Evolutionary conservation across 768 basidiomycete genomes (phyloP).

Genomic region (Podaxis sp.): DNA sequence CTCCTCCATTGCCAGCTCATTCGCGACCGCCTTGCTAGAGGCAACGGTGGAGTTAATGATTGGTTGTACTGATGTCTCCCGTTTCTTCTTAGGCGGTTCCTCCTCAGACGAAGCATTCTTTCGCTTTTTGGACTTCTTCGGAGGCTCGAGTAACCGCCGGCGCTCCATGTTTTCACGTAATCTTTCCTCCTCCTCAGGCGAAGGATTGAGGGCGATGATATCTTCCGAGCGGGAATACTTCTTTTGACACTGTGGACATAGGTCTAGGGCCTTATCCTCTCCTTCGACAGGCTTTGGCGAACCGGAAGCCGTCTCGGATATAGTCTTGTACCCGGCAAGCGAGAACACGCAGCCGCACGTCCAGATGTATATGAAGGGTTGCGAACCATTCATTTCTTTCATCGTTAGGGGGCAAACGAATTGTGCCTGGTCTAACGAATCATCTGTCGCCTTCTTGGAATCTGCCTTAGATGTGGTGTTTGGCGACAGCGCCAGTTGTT

Average conservation of each 20-base stretch:
- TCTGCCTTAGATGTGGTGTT: conserved; percentile 51
- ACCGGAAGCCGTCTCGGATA: conserved; percentile 37
- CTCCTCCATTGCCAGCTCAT: conserved; percentile 77
- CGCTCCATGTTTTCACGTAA: conserved; percentile 57
- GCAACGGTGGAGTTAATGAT: conserved; percentile 51
- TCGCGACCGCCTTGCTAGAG: conserved; percentile 64
- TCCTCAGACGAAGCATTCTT: conserved; percentile 36
- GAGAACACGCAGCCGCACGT: conserved; percentile 92
- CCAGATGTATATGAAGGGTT: conserved; percentile 85
- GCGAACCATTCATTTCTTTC: conserved; percentile 91
- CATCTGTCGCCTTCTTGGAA: conserved; percentile 33
- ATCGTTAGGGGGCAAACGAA: conserved; percentile 92
- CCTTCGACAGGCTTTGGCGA: conserved; percentile 25
- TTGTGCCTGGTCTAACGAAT: conserved; percentile 46
- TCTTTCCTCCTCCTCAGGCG: conserved; percentile 58
- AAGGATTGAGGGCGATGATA: conserved; percentile 67
- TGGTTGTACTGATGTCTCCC: conserved; percentile 35
- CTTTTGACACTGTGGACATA: conserved; percentile 77
- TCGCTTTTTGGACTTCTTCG: conserved; percentile 64
- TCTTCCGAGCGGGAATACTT: conserved; percentile 62
- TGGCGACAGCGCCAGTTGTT: conserved; percentile 74
- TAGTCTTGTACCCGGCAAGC: conserved; percentile 74
- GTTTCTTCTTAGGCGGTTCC: conserved; percentile 46
- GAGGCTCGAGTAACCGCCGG: conserved; percentile 52
- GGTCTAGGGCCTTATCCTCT: conserved; percentile 40